A percentile compares a stretch with the other conserved stretches of the same genome.
Conservation (phyloP, 495 filamentous ascomycete species). For the Hypoxylon crocopeplum region DNA sequence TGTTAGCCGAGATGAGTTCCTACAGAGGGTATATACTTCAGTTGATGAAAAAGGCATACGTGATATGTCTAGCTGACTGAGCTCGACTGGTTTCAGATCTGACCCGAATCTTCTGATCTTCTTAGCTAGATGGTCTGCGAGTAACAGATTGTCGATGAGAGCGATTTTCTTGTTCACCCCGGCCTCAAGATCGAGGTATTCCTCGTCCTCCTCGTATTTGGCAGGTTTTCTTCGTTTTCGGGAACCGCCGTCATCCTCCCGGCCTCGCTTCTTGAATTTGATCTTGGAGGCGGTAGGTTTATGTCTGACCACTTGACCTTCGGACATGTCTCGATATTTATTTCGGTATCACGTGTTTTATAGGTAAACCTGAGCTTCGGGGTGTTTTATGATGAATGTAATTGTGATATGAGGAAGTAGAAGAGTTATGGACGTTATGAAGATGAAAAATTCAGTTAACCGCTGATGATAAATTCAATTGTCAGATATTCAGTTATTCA, state of each 20-base stretch:
- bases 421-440: constrained; percentile 7
- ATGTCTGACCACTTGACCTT: constrained; percentile 2
- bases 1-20: constrained; percentile 1
- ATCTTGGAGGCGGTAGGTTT: constrained; percentile 22
- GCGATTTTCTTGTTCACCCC: constrained; percentile 82
- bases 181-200: constrained; percentile 64
- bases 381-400: background rate
- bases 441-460: constrained; percentile 36
- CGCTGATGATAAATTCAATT: constrained; percentile 16
- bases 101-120: constrained; percentile 77
- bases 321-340: constrained; percentile 11
- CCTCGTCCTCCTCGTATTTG: constrained; percentile 61
- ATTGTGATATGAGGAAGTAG: background rate
- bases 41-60: constrained; percentile 54
- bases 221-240: constrained; percentile 64
- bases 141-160: constrained; percentile 77
- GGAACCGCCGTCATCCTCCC: constrained; percentile 45
- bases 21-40: background rate
- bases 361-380: too few species aligned
- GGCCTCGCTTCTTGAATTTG: constrained; percentile 48
- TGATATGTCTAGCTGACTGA: constrained; percentile 81
- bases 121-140: constrained; percentile 89
- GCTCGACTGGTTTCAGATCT: constrained; percentile 79
- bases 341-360: background rate
- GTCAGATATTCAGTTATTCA: constrained; percentile 15